Evolutionary conservation across 345 rosid genomes (phyloP).

Genomic region (Acer yangbiense): DNA sequence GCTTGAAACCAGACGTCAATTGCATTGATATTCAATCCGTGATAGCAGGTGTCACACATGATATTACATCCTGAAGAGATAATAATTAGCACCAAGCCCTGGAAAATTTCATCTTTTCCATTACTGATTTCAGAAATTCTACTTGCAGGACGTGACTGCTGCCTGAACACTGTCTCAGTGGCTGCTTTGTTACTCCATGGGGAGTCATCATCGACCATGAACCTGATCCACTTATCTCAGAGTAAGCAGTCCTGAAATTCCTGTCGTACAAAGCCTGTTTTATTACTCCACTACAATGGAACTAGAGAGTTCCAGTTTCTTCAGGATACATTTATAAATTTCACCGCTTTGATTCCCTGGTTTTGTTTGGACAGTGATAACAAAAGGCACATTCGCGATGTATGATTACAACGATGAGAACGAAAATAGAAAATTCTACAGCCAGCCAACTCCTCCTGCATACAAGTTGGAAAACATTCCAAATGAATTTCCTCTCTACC

Average conservation of each 20-base stretch:
- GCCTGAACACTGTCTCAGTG: conserved; percentile 40
- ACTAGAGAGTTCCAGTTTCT: too few species aligned
- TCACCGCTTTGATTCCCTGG: too few species aligned
- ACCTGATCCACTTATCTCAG: conserved; percentile 59
- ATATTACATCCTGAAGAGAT: not conserved
- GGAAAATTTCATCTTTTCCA: not conserved
- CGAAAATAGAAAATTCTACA: conserved; percentile 44
- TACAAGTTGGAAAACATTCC: conserved; percentile 49
- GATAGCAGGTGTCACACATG: conserved; percentile 37
- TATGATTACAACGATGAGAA: conserved; percentile 35
- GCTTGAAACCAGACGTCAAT: conserved; percentile 34
- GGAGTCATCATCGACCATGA: conserved; percentile 47
- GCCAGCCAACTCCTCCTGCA: conserved; percentile 42
- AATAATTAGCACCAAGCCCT: too few species aligned
- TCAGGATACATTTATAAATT: too few species aligned
- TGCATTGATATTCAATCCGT: conserved; percentile 41
- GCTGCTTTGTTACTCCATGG: conserved; percentile 36
- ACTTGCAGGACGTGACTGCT: conserved; percentile 53
- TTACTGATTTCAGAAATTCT: not conserved
- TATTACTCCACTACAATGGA: too few species aligned
- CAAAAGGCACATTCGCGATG: conserved; percentile 43
- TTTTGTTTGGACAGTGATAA: conserved; percentile 34
- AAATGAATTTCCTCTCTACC: conserved; percentile 44
- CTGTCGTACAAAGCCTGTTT: not conserved
- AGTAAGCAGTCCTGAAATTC: conserved; percentile 29